Base-by-base conservation (phyloP, 225 moss, liverwort and hornwort genomes). In the Physcomitrellopsis africana region DNA sequence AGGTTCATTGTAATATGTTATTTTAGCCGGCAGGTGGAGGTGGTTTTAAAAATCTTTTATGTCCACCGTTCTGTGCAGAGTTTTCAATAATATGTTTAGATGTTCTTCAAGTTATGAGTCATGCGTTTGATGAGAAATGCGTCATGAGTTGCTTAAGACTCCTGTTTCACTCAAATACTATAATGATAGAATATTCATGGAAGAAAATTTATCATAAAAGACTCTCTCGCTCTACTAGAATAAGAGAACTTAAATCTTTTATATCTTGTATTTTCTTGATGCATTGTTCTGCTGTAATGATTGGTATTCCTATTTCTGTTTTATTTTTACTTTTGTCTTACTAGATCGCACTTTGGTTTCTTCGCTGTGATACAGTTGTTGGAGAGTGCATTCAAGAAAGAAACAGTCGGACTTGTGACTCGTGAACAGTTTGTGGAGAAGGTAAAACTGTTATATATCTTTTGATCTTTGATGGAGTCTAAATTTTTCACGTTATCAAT, bases 351-450 rank as follows among this genome's bases (percentile, higher is more conserved):
- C 0, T 58, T 1, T 1, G 2, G 5, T 26, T 70, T 78, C 9
- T 3, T 72, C 56, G 54, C 43, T 59, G 1, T 26, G 44, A 8
- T 76, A 63, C 89, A 96, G 94, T 66, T 94, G 58, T 74, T 96
- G 86, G 96, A 96, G 73, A 96, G 96, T 81, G 96, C 96, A 17
- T 96, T 92, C 73, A 96, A 96, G 85, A 94, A 96, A 69, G 94
- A 99, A 80, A 99, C 99, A 41, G 99, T 99, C 19, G 99, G 99
- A 65, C 86, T 99, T 76, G 94, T 96, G 55, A 96, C 94, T 23
- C 85, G 94, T 52, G 96, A 96, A 79, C 99, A 99, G 78, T 99
- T 99, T 74, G 93, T 99, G 75, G 99, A 99, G 72, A 99, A 99
- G 99, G 99, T 95, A 81, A 68, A 78, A 46, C 29, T 22, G 0